Base-by-base conservation (phyloP, 2,329 filamentous ascomycete genomes). In the Penicillium polonicum region DNA sequence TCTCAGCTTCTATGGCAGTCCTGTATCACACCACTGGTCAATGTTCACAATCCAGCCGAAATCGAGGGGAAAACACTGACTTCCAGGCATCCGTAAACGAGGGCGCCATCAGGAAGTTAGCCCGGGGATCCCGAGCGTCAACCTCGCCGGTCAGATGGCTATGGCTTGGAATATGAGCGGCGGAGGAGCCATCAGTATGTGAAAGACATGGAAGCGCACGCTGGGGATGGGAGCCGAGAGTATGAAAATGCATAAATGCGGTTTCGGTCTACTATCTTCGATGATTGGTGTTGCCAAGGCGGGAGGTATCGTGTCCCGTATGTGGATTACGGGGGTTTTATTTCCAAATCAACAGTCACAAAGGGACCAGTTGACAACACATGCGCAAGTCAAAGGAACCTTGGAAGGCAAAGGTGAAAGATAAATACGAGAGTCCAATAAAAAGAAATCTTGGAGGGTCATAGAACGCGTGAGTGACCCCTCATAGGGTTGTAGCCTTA, bases 91-190 rank as follows among this genome's bases (percentile, higher is more conserved):
- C 75, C 71, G 80, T 73, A 62, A 75, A 79, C 61, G 74, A 71
- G 60, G 75, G 72, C 70, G 79, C 79, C 80, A 74, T 76, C 63
- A 65, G 73, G 65, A 66, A 63, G 61, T 60, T 60, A 60, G 59
- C 58, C 62, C 60, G 74, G 73, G 74, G 79, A 61, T 67, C 77
- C 77, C 79, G 78, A 79, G 79, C 79, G 80, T 80, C 78, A 74
- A 76, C 75, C 73, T 76, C 73, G 74, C 78, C 70, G 78, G 82
- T 84, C 83, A 86, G 76, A 83, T 83, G 73, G 78, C 78, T 76
- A 81, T 81, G 72, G 78, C 79, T 76, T 79, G 77, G 70, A 77
- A 73, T 74, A 71, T 70, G 71, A 75, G 72, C 73, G 76, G 76
- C 77, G 74, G 76, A 78, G 78, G 75, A 82, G 83, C 83, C 83